Evolutionary conservation across 1,139 yeast genomes (phyloP), one percentile per base, ranked within the genome.

Genomic region (Pichia sp.): DNA sequence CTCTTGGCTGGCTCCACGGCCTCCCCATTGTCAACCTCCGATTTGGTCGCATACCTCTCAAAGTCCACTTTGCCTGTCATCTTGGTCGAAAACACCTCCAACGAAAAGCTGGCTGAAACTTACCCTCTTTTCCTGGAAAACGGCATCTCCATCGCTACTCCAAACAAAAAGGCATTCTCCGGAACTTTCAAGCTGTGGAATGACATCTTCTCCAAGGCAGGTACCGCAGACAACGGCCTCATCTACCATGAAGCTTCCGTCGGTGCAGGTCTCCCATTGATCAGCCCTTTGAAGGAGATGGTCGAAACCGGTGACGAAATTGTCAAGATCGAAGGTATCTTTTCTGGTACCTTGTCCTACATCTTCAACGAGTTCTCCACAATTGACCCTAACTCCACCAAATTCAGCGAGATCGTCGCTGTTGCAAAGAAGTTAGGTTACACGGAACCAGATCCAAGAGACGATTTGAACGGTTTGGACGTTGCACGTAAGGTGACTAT

Each of bases 361-460:
- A 90, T 95, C 61, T 93, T 93, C 77, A 93, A 93, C 71, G 91
- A 87, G 67, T 93, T 84, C 69, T 88, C 96, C 46, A 82, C 95
- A 47, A 72, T 83, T 50, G 77, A 76, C 56, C 70, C 82, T 44
- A 76, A 81, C 48, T 74, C 77, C 51, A 79, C 82, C 57, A 85
- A 85, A 67, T 93, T 91, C 67, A 89, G 97, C 30, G 96, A 91
- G 52, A 85, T 95, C 48, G 99, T 93, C 53, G 75, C 78, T 59
- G 82, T 83, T 49, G 99, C 99, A 46, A 91, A 91, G 72, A 73
- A 83, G 45, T 78, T 89, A 61, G 99, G 99, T 46, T 93, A 89
- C 79, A 93, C 98, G 44, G 99, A 95, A 72, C 99, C 99, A 48
- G 99, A 93, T 70, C 99, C 99, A 69, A 84, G 99, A 73, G 99